Percentiles rank a stretch among this genome's conserved stretches.
Conservation (phyloP, 176 grass and related monocot species). For the Paspalum notatum region DNA sequence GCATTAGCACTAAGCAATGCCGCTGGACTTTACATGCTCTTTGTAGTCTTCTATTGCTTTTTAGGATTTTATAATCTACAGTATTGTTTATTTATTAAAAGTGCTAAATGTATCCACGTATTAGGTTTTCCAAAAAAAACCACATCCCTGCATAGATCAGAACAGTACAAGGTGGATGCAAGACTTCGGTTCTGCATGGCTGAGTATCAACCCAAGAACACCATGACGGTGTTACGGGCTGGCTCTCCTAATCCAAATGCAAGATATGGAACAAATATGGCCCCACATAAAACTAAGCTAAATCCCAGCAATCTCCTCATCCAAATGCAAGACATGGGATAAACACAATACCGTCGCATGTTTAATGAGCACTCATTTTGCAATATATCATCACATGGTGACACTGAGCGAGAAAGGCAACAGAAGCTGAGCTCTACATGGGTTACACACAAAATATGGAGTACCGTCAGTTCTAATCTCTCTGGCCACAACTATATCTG, state of each 20-base stretch:
- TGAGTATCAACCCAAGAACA: constrained; percentile 25
- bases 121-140: too few species aligned
- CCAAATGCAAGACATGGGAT: constrained; percentile 1
- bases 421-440: not conserved
- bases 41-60: too few species aligned
- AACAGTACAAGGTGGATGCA: not conserved
- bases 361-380: not conserved
- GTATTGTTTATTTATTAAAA: too few species aligned
- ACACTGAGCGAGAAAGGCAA: constrained; percentile 24
- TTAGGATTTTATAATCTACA: too few species aligned
- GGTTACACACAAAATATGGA: constrained; percentile 14
- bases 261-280: constrained; percentile 11
- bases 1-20: too few species aligned
- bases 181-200: constrained; percentile 8
- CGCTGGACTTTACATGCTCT: too few species aligned
- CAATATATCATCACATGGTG: constrained; percentile 16
- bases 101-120: too few species aligned
- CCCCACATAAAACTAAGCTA: not conserved
- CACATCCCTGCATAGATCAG: not conserved
- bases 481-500: constrained; percentile 16
- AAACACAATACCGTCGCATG: not conserved
- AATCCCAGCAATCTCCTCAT: not conserved
- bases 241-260: not conserved
- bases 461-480: constrained; percentile 8
- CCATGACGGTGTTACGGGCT: not conserved